A percentile compares a stretch with the other conserved stretches of the same genome.
These are phyloP conservation scores for Tympanopsis confertula DNA, from an alignment of 2,329 filamentous ascomycete genomes.

Conservation along the genomic window DNA sequence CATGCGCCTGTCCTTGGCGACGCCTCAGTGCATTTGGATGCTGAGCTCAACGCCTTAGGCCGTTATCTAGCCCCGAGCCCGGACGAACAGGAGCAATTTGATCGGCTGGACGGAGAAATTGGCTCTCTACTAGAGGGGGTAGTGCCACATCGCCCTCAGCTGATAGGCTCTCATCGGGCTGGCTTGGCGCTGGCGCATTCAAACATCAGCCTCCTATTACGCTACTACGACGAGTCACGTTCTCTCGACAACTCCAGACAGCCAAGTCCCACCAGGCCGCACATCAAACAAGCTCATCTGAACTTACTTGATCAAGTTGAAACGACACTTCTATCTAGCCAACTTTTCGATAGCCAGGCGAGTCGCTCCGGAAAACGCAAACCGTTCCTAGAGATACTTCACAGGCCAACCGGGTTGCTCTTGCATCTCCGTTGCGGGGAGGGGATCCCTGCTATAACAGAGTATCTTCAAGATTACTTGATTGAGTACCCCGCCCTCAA, in stretches of 20 bases:
- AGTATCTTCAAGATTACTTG: constrained; percentile 31
- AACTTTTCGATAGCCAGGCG: not conserved
- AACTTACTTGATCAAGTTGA: not conserved
- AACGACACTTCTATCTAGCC: not conserved
- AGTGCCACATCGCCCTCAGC: constrained; percentile 17
- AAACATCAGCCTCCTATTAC: constrained; percentile 36
- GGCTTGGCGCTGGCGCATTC: constrained; percentile 38
- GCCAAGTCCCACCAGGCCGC: not conserved
- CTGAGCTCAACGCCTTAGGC: constrained; percentile 32
- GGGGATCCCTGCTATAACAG: constrained; percentile 20
- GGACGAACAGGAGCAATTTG: constrained; percentile 18
- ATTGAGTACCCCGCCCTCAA: constrained; percentile 33
- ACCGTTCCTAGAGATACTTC: constrained; percentile 20
- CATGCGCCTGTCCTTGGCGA: not conserved
- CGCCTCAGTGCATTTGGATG: constrained; percentile 12
- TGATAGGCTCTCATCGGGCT: constrained; percentile 40
- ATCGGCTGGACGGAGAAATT: not conserved
- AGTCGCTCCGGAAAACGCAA: constrained; percentile 3
- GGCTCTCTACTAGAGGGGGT: constrained; percentile 14
- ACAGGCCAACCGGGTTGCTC: constrained; percentile 32
- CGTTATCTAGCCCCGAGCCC: constrained; percentile 26
- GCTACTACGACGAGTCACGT: constrained; percentile 9
- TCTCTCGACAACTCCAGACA: not conserved
- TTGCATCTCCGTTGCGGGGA: constrained; percentile 37
- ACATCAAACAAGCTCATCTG: not conserved